Evolutionary conservation across 2,329 filamentous ascomycete species (phyloP).

Genomic region (Cladosporium velox): DNA sequence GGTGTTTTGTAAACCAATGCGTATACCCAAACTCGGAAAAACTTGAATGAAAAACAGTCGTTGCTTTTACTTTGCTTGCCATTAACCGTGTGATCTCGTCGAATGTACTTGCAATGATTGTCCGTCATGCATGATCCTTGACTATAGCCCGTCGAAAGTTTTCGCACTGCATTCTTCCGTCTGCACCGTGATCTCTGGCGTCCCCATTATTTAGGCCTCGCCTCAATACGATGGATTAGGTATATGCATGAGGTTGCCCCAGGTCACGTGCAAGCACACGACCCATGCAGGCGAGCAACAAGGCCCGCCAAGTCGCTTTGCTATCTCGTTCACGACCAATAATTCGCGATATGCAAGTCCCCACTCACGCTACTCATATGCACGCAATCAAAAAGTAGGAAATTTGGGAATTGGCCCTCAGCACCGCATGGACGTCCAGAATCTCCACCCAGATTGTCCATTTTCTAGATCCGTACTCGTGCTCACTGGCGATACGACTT

Average conservation of each 20-base stretch:
- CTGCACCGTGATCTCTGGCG: background rate
- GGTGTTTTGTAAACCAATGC: background rate
- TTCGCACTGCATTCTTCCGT: background rate
- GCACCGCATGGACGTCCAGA: background rate
- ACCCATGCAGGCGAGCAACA: background rate
- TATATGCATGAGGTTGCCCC: background rate
- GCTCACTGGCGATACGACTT: background rate
- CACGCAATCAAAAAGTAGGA: background rate
- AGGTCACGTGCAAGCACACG: background rate
- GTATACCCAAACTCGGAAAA: conserved; percentile 13
- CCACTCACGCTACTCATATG: background rate
- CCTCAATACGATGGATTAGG: background rate
- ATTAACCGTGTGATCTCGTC: background rate
- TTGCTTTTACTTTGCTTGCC: background rate
- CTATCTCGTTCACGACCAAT: background rate
- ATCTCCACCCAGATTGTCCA: background rate
- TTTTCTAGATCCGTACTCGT: background rate
- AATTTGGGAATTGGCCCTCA: background rate
- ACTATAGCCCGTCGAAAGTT: background rate
- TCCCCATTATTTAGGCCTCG: background rate
- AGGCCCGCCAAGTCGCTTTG: background rate
- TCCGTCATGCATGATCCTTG: background rate
- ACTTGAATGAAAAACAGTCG: conserved; percentile 5
- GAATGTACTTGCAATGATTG: background rate
- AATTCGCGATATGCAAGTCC: background rate